phyloP scores from a whole-genome alignment of 2,329 filamentous ascomycete genomes.

The Penicillium sp. region DNA sequence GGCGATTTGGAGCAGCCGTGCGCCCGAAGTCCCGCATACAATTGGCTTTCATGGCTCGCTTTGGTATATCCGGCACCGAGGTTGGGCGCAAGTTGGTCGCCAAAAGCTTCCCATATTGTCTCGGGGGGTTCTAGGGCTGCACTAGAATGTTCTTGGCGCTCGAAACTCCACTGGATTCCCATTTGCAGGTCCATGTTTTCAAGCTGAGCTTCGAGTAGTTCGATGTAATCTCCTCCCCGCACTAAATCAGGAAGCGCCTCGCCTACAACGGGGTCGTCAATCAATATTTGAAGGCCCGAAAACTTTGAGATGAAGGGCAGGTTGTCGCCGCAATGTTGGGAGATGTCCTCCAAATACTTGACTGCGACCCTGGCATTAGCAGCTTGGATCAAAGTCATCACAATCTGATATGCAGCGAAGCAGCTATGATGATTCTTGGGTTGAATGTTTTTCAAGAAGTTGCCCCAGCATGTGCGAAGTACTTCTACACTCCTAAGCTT shows the following conservation, averaged over 20 bases:
- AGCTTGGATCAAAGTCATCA: constrained; percentile 25
- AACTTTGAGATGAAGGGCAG: constrained; percentile 30
- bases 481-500: constrained; percentile 23
- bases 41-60: constrained; percentile 25
- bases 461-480: constrained; percentile 26
- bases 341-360: constrained; percentile 26
- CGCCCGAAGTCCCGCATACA: constrained; percentile 29
- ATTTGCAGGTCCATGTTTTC: constrained; percentile 32
- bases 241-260: constrained; percentile 26
- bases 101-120: constrained; percentile 15
- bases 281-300: constrained; percentile 18
- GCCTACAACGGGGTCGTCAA: constrained; percentile 22
- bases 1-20: constrained; percentile 34
- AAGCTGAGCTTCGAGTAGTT: constrained; percentile 29
- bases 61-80: constrained; percentile 28
- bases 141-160: constrained; percentile 19
- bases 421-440: not conserved
- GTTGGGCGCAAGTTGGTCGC: constrained; percentile 23
- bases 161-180: constrained; percentile 32
- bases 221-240: constrained; percentile 20
- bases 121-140: constrained; percentile 11
- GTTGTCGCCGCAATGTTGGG: constrained; percentile 17
- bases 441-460: constrained; percentile 12
- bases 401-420: constrained; percentile 26
- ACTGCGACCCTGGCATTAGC: constrained; percentile 26